A percentile compares a stretch with the other conserved stretches of the same genome.
Evolutionary conservation across 2,329 filamentous ascomycete species (phyloP).

Genomic region (Claviceps fusiformis): DNA sequence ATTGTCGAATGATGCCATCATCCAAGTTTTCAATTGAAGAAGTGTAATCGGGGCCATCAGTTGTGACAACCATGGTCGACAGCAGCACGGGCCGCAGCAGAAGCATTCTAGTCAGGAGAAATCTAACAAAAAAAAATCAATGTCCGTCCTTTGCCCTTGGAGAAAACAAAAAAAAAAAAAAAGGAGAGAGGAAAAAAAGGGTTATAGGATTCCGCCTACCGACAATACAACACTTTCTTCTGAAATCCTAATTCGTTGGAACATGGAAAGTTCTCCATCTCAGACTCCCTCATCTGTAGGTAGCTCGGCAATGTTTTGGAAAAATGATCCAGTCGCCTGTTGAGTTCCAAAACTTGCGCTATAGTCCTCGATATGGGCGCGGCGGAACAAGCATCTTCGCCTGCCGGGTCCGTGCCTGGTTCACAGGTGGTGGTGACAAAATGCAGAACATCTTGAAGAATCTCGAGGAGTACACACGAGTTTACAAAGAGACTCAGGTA

Average conservation of each 20-base stretch:
- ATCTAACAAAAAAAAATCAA: background rate
- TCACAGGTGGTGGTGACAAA: slow-evolving; percentile 1
- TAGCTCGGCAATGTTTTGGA: background rate
- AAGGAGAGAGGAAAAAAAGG: too few relatives aligned
- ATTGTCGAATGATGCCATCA: background rate
- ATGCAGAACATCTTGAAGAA: background rate
- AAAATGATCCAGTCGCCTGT: slow-evolving; percentile 1
- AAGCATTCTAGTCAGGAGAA: slow-evolving; percentile 1
- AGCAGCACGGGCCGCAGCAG: background rate
- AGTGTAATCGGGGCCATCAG: background rate
- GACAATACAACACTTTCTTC: slow-evolving; percentile 2
- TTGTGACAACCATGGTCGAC: background rate
- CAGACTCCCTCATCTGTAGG: background rate
- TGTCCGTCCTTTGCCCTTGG: background rate
- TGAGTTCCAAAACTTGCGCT: background rate
- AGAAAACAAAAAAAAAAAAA: too few relatives aligned
- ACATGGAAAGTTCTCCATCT: background rate
- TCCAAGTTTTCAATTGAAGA: background rate
- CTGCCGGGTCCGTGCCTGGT: background rate
- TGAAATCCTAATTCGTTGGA: background rate
- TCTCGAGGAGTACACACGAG: background rate
- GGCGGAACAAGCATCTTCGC: background rate
- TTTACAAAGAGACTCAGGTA: slow-evolving; percentile 1
- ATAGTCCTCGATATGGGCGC: background rate
- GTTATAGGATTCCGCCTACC: background rate